A percentile compares a stretch with the other conserved stretches of the same genome.
phyloP scores from a whole-genome alignment of 805 yeast genomes.

The Cyberlindnera galapagoensis region DNA sequence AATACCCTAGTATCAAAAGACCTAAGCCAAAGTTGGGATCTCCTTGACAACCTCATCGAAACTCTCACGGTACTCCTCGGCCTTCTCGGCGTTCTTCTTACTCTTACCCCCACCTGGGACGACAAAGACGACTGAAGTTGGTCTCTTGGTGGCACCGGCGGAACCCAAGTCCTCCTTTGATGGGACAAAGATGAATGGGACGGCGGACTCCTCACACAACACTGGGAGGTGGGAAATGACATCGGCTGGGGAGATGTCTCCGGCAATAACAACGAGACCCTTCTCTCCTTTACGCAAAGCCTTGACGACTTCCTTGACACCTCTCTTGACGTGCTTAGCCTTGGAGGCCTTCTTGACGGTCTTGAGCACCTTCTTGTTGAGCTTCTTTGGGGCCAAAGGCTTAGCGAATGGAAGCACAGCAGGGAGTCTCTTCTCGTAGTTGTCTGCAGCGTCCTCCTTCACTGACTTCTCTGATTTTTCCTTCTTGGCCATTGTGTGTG shows the following conservation, averaged over 20 bases:
- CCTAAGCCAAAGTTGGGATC: constrained; percentile 36
- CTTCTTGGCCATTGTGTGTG: constrained; percentile 37
- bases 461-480: constrained; percentile 31
- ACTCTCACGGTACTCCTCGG: constrained; percentile 85
- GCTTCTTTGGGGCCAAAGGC: constrained; percentile 93
- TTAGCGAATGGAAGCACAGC: constrained; percentile 88
- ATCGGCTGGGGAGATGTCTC: constrained; percentile 96
- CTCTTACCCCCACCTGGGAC: constrained; percentile 93
- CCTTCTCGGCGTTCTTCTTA: constrained; percentile 59
- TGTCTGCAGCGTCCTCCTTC: constrained; percentile 46
- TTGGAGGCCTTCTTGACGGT: constrained; percentile 97
- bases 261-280: constrained; percentile 94
- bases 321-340: constrained; percentile 97
- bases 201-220: constrained; percentile 87
- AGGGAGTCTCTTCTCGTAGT: constrained; percentile 87
- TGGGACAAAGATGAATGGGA: constrained; percentile 91
- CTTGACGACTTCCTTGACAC: constrained; percentile 98
- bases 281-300: constrained; percentile 97
- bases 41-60: constrained; percentile 94
- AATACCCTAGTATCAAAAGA: too few species aligned
- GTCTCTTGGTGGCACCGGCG: constrained; percentile 99
- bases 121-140: constrained; percentile 95
- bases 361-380: constrained; percentile 91
- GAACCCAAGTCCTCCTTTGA: constrained; percentile 97
- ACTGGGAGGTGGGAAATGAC: constrained; percentile 97